Evolutionary conservation across 108 stramenopile species (phyloP).

Genomic region (Craspedostauros australis): DNA sequence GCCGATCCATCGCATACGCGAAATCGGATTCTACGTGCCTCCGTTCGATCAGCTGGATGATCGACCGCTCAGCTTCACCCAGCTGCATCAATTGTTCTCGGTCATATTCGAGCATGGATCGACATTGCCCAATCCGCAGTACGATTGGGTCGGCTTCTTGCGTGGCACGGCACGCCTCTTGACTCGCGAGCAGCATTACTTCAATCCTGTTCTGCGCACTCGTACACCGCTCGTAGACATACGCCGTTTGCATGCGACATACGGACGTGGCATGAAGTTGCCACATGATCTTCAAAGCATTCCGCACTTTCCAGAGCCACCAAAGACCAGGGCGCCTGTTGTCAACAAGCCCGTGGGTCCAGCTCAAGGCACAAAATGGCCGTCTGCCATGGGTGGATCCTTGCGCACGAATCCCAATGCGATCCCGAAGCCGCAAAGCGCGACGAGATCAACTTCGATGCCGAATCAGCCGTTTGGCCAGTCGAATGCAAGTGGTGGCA

Average conservation of each 20-base stretch:
- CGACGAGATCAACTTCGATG: too few relatives aligned
- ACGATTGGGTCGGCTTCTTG: slow-evolving; percentile 16
- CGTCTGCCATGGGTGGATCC: too few relatives aligned
- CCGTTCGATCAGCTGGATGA: slow-evolving; percentile 62
- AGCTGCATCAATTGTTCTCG: neutral
- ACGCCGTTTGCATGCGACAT: slow-evolving; percentile 7
- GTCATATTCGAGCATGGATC: neutral
- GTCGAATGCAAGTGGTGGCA: too few relatives aligned
- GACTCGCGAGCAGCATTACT: slow-evolving; percentile 14
- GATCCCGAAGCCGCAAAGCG: too few relatives aligned
- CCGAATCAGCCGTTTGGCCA: too few relatives aligned
- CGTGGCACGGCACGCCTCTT: slow-evolving; percentile 4
- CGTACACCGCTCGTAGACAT: slow-evolving; percentile 28
- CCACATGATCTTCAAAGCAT: neutral
- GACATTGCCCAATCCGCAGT: slow-evolving; percentile 14
- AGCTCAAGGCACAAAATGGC: too few relatives aligned
- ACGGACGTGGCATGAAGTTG: slow-evolving; percentile 1
- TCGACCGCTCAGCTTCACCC: slow-evolving; percentile 4
- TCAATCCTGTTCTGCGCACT: slow-evolving; percentile 25
- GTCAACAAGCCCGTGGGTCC: too few relatives aligned
- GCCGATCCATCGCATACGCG: slow-evolving; percentile 59
- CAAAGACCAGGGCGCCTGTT: too few relatives aligned
- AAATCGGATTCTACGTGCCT: slow-evolving; percentile 44
- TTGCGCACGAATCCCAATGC: too few relatives aligned
- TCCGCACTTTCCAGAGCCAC: neutral